Evolutionary conservation across 257 asterid genomes (phyloP).

Genomic region (Solanum paucissectum): DNA sequence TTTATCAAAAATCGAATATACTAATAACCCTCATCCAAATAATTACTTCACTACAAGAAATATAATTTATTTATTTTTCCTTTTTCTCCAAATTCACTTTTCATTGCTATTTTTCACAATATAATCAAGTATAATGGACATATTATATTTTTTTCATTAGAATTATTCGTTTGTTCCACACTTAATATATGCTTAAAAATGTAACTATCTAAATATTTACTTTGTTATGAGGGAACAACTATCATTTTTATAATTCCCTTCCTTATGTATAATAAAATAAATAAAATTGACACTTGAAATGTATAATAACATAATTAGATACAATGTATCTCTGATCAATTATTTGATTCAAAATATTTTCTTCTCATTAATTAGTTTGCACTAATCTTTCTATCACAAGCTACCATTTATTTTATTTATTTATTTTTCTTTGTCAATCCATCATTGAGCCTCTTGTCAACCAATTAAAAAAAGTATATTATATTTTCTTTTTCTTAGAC

Average conservation of each 20-base stretch:
- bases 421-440: background rate
- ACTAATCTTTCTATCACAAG: background rate
- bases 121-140: background rate
- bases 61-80: rapidly evolving
- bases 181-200: background rate
- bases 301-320: background rate
- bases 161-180: background rate
- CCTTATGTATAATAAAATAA: background rate
- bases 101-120: background rate
- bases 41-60: background rate
- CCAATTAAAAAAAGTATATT: background rate
- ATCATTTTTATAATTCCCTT: background rate
- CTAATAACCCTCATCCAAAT: background rate
- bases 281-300: background rate
- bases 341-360: background rate
- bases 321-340: background rate
- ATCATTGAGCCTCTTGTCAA: background rate
- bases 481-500: background rate
- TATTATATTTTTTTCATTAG: background rate
- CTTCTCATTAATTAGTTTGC: background rate
- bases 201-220: no score
- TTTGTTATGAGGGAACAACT: background rate
- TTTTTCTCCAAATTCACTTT: background rate
- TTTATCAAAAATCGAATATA: background rate
- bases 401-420: background rate